These are phyloP conservation scores for Septoria linicola DNA, from an alignment of 2,329 filamentous ascomycete species.

Conservation along the genomic window DNA sequence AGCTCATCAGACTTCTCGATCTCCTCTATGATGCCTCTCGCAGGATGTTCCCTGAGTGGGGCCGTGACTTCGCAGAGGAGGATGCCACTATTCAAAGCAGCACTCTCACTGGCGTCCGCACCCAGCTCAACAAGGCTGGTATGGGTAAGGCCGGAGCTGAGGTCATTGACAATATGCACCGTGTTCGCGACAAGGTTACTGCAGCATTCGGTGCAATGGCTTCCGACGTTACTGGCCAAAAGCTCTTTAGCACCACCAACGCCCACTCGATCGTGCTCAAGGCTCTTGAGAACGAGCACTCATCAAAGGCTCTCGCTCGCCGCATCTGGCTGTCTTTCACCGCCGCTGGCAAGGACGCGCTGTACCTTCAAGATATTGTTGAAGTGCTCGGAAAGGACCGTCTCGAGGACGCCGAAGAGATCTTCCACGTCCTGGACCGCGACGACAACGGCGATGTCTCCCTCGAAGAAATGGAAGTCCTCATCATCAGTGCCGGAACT, in stretches of 20 bases:
- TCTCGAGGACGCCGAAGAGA: constrained; percentile 32
- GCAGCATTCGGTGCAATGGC: constrained; percentile 81
- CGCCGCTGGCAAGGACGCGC: constrained; percentile 26
- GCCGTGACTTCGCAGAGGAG: constrained; percentile 73
- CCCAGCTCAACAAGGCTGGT: constrained; percentile 45
- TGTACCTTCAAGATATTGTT: constrained; percentile 30
- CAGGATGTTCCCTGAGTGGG: constrained; percentile 78
- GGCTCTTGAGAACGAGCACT: constrained; percentile 32
- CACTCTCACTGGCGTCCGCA: constrained; percentile 56
- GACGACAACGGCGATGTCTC: constrained; percentile 39
- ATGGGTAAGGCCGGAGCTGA: constrained; percentile 42
- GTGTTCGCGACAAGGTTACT: constrained; percentile 75
- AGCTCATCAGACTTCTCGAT: constrained; percentile 68
- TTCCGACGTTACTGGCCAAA: constrained; percentile 79
- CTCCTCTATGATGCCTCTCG: constrained; percentile 78
- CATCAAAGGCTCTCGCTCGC: constrained; percentile 36
- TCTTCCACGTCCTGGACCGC: constrained; percentile 34
- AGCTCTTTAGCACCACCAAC: constrained; percentile 62
- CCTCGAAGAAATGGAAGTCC: constrained; percentile 36
- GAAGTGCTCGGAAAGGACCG: constrained; percentile 30
- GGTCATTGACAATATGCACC: constrained; percentile 48
- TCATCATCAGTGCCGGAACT: constrained; percentile 29
- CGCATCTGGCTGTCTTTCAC: constrained; percentile 38
- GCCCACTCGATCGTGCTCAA: constrained; percentile 32
- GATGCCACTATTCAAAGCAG: constrained; percentile 79